Evolutionary conservation across 139 green algal species (phyloP).

Genomic region (Nannochloris sp.): DNA sequence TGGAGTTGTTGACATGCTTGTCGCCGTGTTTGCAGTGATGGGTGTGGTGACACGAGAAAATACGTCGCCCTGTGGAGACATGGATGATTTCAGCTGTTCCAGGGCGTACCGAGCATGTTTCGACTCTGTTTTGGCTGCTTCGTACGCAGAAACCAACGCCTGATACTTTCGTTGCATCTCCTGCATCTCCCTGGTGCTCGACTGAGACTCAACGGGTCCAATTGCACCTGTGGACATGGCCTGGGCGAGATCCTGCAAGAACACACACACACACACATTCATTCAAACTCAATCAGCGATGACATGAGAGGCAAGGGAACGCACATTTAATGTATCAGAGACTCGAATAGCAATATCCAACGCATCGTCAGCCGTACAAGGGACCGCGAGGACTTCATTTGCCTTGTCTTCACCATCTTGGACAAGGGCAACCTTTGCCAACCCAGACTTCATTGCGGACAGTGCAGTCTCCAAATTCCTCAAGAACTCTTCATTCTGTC

Average conservation of each 20-base stretch:
- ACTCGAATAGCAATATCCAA: background rate
- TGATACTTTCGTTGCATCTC: background rate
- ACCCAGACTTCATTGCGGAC: background rate
- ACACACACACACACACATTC: no score
- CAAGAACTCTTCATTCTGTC: background rate
- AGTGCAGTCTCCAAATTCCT: background rate
- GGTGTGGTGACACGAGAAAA: no score
- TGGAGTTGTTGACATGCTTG: background rate
- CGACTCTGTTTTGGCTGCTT: conserved; percentile 8
- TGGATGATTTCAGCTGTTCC: background rate
- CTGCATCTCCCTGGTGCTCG: no score
- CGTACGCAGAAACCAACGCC: conserved; percentile 1
- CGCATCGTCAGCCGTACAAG: background rate
- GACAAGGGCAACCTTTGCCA: conserved; percentile 2
- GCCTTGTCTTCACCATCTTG: background rate
- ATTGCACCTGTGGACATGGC: no score
- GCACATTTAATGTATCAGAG: background rate
- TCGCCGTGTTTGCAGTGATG: no score
- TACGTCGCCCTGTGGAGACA: no score
- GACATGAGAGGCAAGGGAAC: background rate
- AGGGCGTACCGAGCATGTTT: background rate
- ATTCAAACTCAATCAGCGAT: no score
- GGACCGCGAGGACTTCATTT: conserved; percentile 1
- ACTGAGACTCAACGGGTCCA: no score
- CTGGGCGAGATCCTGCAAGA: no score